Evolutionary conservation across 768 basidiomycete genomes (phyloP).

Genomic region (Collybia mongolica): DNA sequence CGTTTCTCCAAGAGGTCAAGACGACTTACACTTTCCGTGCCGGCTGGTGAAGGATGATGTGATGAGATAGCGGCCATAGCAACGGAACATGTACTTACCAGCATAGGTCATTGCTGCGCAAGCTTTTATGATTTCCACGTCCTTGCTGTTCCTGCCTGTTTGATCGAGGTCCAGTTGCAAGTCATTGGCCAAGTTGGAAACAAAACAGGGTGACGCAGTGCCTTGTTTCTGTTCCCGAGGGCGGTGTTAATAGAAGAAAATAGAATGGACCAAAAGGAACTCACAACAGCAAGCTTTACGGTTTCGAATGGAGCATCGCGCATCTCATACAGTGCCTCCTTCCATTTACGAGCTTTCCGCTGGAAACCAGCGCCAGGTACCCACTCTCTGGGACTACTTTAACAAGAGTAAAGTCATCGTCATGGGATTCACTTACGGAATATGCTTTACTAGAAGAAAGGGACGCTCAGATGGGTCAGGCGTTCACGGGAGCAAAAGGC

Average conservation of each 20-base stretch:
- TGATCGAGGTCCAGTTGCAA: slow-evolving; percentile 12
- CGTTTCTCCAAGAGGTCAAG: not conserved
- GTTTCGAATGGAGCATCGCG: slow-evolving; percentile 39
- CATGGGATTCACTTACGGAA: slow-evolving; percentile 32
- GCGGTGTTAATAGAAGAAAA: not conserved
- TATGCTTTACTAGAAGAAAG: slow-evolving; percentile 40
- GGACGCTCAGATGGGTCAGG: not conserved
- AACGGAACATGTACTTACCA: slow-evolving; percentile 19
- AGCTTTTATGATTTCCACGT: slow-evolving; percentile 29
- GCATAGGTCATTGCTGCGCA: slow-evolving; percentile 38
- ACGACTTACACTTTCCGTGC: slow-evolving; percentile 37
- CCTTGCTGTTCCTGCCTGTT: slow-evolving; percentile 16
- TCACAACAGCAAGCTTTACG: slow-evolving; percentile 36
- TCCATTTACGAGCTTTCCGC: slow-evolving; percentile 49
- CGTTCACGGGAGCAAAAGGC: slow-evolving; percentile 3
- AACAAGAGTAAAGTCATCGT: not conserved
- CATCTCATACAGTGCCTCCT: slow-evolving; percentile 45
- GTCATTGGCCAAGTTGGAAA: slow-evolving; percentile 25
- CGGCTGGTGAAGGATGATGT: slow-evolving; percentile 23
- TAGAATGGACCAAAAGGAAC: slow-evolving; percentile 4
- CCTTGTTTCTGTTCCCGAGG: slow-evolving; percentile 26
- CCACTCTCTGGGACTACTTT: slow-evolving; percentile 35
- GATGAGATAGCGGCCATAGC: not conserved
- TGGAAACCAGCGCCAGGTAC: slow-evolving; percentile 51
- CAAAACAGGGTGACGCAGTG: slow-evolving; percentile 31